A percentile compares a stretch with the other conserved stretches of the same genome.
These are phyloP conservation scores for Wallacemonas collosoma DNA, from an alignment of 208 protist species.

Conservation along the genomic window DNA sequence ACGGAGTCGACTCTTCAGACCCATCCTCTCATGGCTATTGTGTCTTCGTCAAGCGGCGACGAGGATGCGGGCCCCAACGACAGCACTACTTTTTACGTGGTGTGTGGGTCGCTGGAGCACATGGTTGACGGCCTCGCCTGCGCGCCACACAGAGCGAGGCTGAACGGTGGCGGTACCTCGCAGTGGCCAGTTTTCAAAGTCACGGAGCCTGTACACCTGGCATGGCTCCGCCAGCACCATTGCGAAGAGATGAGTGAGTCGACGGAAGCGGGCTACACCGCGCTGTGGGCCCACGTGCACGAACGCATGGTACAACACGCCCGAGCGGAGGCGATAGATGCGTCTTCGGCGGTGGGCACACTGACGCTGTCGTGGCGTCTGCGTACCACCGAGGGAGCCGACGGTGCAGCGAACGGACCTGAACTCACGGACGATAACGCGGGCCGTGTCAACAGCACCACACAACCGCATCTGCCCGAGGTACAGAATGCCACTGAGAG, in stretches of 20 bases:
- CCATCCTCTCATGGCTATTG: background rate
- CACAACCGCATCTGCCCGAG: no score
- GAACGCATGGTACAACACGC: background rate
- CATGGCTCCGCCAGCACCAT: background rate
- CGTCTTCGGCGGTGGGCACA: background rate
- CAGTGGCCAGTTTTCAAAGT: background rate
- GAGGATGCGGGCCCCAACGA: no score
- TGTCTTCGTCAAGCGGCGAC: background rate
- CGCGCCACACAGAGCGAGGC: background rate
- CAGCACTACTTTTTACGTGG: background rate
- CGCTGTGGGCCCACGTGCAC: background rate
- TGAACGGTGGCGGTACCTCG: background rate
- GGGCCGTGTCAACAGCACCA: no score
- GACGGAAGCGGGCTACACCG: background rate
- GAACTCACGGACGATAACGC: no score
- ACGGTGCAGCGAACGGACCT: background rate
- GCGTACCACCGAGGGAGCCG: background rate
- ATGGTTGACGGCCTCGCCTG: conserved; percentile 1
- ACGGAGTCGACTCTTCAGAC: background rate
- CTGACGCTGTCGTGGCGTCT: background rate
- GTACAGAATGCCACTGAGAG: no score
- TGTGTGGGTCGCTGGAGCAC: background rate
- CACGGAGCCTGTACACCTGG: background rate
- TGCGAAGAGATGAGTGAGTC: no score
- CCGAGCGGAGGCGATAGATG: background rate